phyloP scores from a whole-genome alignment of 306 rosid genomes.

The Acacia acuminata region DNA sequence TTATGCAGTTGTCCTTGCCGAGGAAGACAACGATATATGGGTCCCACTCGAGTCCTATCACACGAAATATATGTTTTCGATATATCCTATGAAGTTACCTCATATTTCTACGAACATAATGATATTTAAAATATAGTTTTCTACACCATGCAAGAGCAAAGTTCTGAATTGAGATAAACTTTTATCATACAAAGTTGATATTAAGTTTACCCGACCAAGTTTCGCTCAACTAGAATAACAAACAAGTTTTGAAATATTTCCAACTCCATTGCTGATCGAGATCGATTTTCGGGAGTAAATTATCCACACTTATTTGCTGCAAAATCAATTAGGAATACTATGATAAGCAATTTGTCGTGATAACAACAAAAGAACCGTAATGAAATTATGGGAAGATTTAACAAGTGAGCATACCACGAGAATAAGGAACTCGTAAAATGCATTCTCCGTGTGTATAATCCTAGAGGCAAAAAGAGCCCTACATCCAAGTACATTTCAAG shows the following conservation, averaged over 20 bases:
- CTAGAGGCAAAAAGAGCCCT: too few relatives aligned
- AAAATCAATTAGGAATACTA: too few relatives aligned
- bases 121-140: neutral
- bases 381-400: too few relatives aligned
- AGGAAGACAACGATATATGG: conserved; percentile 72
- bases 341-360: too few relatives aligned
- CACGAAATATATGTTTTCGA: conserved; percentile 9
- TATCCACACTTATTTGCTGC: too few relatives aligned
- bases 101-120: conserved; percentile 13
- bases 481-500: conserved; percentile 2
- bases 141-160: conserved; percentile 13
- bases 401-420: conserved; percentile 50
- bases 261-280: conserved; percentile 44
- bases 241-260: conserved; percentile 65
- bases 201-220: conserved; percentile 47
- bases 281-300: conserved; percentile 51
- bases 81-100: neutral
- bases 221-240: conserved; percentile 62
- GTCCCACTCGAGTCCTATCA: conserved; percentile 71
- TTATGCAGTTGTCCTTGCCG: conserved; percentile 52
- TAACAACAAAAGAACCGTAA: neutral
- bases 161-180: conserved; percentile 25
- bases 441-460: conserved; percentile 52
- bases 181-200: neutral
- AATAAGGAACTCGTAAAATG: conserved; percentile 71